Evolutionary conservation across 495 filamentous ascomycete species (phyloP).

Genomic region (Glutinoglossum americanum): DNA sequence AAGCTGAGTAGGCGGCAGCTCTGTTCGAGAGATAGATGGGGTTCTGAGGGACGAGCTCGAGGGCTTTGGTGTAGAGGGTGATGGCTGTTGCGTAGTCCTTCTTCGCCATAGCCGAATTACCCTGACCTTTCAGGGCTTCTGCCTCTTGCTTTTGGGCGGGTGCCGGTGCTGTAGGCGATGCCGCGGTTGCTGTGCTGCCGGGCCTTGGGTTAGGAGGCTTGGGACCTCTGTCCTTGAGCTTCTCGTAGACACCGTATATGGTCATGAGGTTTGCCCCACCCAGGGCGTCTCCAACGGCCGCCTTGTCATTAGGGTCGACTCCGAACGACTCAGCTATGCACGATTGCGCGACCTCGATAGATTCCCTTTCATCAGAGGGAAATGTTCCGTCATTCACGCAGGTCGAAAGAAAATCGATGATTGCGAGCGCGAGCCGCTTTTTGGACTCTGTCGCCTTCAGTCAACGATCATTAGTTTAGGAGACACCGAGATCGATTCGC

Average conservation of each 20-base stretch:
- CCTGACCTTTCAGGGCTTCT: constrained; percentile 71
- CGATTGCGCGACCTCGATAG: constrained; percentile 74
- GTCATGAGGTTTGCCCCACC: constrained; percentile 64
- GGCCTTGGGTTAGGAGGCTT: constrained; percentile 14
- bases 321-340: constrained; percentile 92
- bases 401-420: constrained; percentile 79
- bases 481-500: background rate
- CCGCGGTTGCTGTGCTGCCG: constrained; percentile 12
- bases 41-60: constrained; percentile 61
- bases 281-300: constrained; percentile 52
- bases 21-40: constrained; percentile 96
- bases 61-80: constrained; percentile 63
- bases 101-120: constrained; percentile 80
- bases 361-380: constrained; percentile 65
- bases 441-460: constrained; percentile 42
- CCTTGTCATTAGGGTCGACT: constrained; percentile 59
- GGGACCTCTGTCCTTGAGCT: constrained; percentile 50
- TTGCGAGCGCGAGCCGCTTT: constrained; percentile 89
- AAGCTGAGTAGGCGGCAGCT: constrained; percentile 70
- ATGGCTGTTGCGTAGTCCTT: constrained; percentile 74
- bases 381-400: constrained; percentile 80
- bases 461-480: background rate
- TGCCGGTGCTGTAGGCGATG: constrained; percentile 18
- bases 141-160: constrained; percentile 47
- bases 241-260: constrained; percentile 94